Base-by-base conservation (phyloP, 768 basidiomycete species). In the Infundibulicybe gibba region DNA sequence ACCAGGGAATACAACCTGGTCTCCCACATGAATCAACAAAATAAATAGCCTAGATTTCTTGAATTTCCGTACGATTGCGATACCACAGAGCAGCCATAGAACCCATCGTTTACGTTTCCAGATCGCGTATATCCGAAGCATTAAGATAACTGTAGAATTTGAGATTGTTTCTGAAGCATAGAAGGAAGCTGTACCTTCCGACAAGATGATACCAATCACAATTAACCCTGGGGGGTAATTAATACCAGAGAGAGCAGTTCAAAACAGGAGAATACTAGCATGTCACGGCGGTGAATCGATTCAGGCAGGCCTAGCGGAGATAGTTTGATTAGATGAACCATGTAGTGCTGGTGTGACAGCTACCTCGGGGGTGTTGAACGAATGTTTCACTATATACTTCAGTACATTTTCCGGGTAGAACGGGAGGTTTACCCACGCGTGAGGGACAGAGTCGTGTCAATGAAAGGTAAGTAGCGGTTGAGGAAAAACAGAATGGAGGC, bases 381-480 rank as follows among this genome's bases (percentile, higher is more conserved):
- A 46, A 6, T 55, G 44, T 38, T 55, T 58, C 21, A 53, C 56
- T 54, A 34, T 15, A 34, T 34, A 38, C 20, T 14, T 21, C n/a
- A 16, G 15, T 15, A 21, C 40, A 13, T 13, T 30, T n/a, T 8
- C 9, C 9, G 41, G 38, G 30, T 33, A 25, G 21, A 40, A 48
- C 13, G 19, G n/a, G 17, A 33, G 34, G 12, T 42, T 15, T 45
- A 56, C 64, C 12, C 21, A 70, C 68, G 52, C 35, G 58, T 49
- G 20, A 70, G 54, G 17, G 65, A 61, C 51, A 70, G 41, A 34
- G 69, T 58, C 2, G 66, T 69, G 49, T 72, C 69, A 17, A 70
- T 48, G 47, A 70, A 68, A 6, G 70, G 70, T 8, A 68, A 54
- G 47, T 72, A 72, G 25, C 70, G 63, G 53, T 72, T 72, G 32